phyloP scores from a whole-genome alignment of 139 green algal genomes.

The Tetratostichococcus sp. region DNA sequence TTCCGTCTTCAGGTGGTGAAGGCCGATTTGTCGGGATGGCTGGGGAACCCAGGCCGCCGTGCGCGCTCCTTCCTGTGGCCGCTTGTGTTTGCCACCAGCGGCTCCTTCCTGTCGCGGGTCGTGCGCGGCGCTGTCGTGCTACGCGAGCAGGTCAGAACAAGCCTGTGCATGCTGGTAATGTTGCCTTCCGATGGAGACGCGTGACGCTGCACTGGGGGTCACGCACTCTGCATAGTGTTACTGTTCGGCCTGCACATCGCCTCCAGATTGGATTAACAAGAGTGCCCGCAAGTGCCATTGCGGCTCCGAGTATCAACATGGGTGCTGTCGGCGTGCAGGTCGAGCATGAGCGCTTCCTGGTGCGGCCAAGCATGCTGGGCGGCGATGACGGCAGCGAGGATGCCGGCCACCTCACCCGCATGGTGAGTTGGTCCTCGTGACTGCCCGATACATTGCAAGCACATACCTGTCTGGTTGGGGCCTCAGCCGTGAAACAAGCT shows the following conservation, averaged over 20 bases:
- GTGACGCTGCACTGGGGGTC: no score
- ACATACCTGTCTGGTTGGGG: no score
- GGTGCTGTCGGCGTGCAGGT: no score
- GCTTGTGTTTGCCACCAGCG: not conserved
- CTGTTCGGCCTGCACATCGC: no score
- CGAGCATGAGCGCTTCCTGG: conserved; percentile 40
- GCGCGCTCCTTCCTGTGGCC: not conserved
- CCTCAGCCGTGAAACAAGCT: no score
- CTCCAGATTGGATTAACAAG: no score
- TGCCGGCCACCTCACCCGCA: not conserved
- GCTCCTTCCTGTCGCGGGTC: not conserved
- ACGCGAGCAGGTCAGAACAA: not conserved
- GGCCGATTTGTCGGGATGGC: not conserved
- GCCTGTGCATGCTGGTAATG: no score
- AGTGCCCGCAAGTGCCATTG: no score
- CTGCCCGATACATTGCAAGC: no score
- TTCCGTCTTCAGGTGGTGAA: not conserved
- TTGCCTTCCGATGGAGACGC: no score
- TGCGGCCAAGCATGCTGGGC: conserved; percentile 15
- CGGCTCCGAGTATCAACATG: no score
- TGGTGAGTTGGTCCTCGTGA: not conserved
- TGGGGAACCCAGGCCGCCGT: not conserved
- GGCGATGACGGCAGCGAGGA: not conserved
- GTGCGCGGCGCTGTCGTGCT: not conserved
- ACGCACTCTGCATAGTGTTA: no score